phyloP scores from a whole-genome alignment of 257 asterid species.

The Petrea volubilis region DNA sequence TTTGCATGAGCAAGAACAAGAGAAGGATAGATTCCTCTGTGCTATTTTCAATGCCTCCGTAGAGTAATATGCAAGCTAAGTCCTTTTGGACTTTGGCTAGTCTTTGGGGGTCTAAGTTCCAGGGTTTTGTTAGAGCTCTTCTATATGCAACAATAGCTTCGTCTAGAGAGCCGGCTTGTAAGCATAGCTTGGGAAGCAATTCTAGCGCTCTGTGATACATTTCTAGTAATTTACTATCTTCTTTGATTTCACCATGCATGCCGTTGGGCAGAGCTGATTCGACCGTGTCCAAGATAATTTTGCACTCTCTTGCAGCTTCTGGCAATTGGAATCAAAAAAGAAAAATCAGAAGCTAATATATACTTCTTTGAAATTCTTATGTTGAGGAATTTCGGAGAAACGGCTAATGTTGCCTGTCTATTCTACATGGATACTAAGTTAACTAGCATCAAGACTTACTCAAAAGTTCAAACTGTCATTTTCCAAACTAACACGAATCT shows the following conservation, averaged over 20 bases:
- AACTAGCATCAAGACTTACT: background rate
- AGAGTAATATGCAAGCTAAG: slow-evolving; percentile 61
- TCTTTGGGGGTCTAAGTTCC: slow-evolving; percentile 71
- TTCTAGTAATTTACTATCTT: slow-evolving; percentile 69
- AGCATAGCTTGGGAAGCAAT: slow-evolving; percentile 77
- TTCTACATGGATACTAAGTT: background rate
- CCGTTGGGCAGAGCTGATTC: slow-evolving; percentile 86
- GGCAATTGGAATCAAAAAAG: slow-evolving; percentile 6
- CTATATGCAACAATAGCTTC: slow-evolving; percentile 75
- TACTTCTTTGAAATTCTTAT: too few relatives aligned
- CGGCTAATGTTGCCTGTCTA: background rate
- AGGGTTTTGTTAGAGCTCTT: slow-evolving; percentile 69
- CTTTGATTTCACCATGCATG: slow-evolving; percentile 39
- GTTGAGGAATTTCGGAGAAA: too few relatives aligned
- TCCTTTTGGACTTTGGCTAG: slow-evolving; percentile 72
- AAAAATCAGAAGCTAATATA: slow-evolving; percentile 15
- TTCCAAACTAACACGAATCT: background rate
- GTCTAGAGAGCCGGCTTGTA: slow-evolving; percentile 60
- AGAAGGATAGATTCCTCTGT: slow-evolving; percentile 83
- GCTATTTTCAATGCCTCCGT: slow-evolving; percentile 71
- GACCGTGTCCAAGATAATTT: slow-evolving; percentile 68
- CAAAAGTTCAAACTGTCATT: background rate
- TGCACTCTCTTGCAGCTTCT: slow-evolving; percentile 96
- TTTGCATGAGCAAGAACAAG: slow-evolving; percentile 59
- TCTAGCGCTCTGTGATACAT: slow-evolving; percentile 81